Base-by-base conservation (phyloP, 345 rosid genomes). In the Brassica incana region DNA sequence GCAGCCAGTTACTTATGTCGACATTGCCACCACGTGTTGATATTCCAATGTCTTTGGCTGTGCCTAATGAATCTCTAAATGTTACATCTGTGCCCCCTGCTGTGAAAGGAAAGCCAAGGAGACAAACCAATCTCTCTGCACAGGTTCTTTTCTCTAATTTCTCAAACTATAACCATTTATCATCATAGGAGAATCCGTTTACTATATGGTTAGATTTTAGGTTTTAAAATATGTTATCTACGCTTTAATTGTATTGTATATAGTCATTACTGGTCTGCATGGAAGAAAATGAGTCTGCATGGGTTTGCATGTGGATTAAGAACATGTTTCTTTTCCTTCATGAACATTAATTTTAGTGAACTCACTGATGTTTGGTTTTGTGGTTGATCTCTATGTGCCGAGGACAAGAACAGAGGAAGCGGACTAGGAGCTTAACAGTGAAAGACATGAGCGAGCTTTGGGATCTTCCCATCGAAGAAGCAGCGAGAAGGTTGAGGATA, bases 401-500 rank as follows among this genome's bases (percentile, higher is more conserved):
- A 58, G 77, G 74, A 45, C 69, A 67, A 25, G 25, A 79, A 48
- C 23, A 79, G 82, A 79, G 82, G 27, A 73, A 33, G 29, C 14
- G 78, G 2, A 67, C 78, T 0, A 60, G n/a, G 0, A 60, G 23
- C 0, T 0, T 79, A 62, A 73, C 64, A 7, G n/a, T 79, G 43
- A 61, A 73, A 18, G 82, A 73, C n/a, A 2, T 78, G 0, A 6
- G 32, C 5, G 18, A 1, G 43, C 7, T 32, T 27, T 79, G 73
- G 25, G 32, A 73, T 33, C 23, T 73, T 15, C 82, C 78, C 0
- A 59, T 79, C 0, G 70, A 45, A 33, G 1, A 15, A 50, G 82
- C 82, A 8, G 78, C 78, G 12, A 50, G 64, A 11, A 32, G 0
- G 0, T 0, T 79, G 45, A 50, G 8, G 2, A 33, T 79, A 0